Base-by-base conservation (phyloP, 75 land plant species). In the Picea glauca region DNA sequence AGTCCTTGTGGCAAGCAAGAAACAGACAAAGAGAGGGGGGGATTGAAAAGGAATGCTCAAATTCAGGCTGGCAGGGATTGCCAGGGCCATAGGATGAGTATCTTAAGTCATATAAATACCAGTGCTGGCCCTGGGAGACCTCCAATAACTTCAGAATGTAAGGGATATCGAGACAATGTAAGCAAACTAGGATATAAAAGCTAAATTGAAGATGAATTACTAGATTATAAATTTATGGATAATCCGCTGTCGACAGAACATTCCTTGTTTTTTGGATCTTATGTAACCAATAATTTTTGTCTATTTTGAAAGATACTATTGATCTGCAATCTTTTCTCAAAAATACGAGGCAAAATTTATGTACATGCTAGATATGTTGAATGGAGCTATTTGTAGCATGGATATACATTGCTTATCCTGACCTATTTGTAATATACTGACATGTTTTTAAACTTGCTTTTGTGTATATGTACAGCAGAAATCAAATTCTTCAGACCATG, bases 401-500 rank as follows among this genome's bases (percentile, higher is more conserved):
- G 35, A 68, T 33, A 68, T 6, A 18, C 35, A 35, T 0, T 38
- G 20, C 50, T 68, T 5, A 38, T 38, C 5, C 17, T n/a, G 40
- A 68, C 5, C n/a, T 38, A 35, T 40, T 13, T 5, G 15, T 68
- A 17, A 0, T 13, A 38, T 35, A 38, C 7, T n/a, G 17, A 68
- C 38, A 17, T 38, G 7, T 68, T 38, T 13, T 4, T 38, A 8
- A 68, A 68, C n/a, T 35, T 13, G 1, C 14, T 17, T 58, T 50
- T 62, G 54, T 43, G 30, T 0, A 21, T 74, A 5, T 40, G 15
- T 21, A 43, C 26, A 78, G 56, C 58, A 91, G 90, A 86, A 84
- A 73, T 33, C 62, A 13, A 84, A 62, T 54, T 13, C 13, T 38
- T 65, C 79, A 13, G 86, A 83, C 21, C 89, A 90, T 12, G 74